Conservation (phyloP, 179 eudicot species). For the Spinacia oleracea region DNA sequence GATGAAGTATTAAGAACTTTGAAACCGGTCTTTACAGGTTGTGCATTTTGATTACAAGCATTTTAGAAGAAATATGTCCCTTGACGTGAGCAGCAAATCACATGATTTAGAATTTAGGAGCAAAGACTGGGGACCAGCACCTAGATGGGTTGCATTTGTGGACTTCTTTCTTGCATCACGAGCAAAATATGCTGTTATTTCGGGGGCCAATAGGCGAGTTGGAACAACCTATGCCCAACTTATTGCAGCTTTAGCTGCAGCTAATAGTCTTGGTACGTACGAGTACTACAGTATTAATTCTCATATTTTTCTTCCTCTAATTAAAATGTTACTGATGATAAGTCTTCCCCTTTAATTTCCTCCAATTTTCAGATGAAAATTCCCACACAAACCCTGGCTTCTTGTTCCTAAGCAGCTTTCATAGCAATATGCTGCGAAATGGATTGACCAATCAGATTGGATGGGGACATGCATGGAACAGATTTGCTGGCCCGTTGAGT, state of each 20-base stretch:
- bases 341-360: background rate
- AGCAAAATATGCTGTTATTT: conserved; percentile 79
- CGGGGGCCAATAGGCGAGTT: conserved; percentile 95
- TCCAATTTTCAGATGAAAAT: conserved; percentile 42
- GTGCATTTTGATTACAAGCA: conserved; percentile 74
- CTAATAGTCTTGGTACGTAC: conserved; percentile 73
- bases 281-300: conserved; percentile 30
- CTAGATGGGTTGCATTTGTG: conserved; percentile 99
- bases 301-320: background rate
- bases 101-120: conserved; percentile 51
- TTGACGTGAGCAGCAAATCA: conserved; percentile 16
- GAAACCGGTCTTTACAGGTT: conserved; percentile 45
- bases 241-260: conserved; percentile 83
- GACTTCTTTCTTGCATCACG: conserved; percentile 95
- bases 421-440: conserved; percentile 46
- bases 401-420: conserved; percentile 76
- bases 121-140: conserved; percentile 99
- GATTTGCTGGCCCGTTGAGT: conserved; percentile 86
- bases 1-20: background rate
- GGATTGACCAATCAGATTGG: conserved; percentile 84
- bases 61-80: conserved; percentile 64
- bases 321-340: background rate
- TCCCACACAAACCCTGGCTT: conserved; percentile 41
- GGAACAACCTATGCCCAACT: conserved; percentile 97
- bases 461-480: conserved; percentile 98